Percentiles rank a stretch among this genome's conserved stretches.
Evolutionary conservation across 768 basidiomycete genomes (phyloP).

Genomic region (Termitomyces sp.): DNA sequence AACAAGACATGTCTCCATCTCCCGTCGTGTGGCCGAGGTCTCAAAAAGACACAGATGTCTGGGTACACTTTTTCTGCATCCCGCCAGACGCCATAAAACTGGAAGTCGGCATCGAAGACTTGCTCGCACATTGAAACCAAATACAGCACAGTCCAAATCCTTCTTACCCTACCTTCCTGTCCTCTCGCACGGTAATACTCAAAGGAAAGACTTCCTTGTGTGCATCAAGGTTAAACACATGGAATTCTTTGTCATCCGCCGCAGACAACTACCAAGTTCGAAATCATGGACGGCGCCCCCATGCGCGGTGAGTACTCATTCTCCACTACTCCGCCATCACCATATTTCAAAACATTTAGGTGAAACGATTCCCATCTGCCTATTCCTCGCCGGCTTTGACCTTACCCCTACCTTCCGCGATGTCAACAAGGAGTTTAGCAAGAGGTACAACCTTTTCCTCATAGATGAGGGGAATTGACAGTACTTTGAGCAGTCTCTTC

Average conservation of each 20-base stretch:
- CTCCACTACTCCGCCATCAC: not conserved
- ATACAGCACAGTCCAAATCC: conserved; percentile 97
- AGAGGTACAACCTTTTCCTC: conserved; percentile 92
- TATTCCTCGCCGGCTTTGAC: conserved; percentile 98
- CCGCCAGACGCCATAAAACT: conserved; percentile 98
- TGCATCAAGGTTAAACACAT: conserved; percentile 99
- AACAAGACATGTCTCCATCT: conserved; percentile 34
- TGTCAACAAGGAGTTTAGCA: conserved; percentile 98
- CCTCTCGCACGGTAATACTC: conserved; percentile 20
- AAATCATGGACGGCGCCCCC: conserved; percentile 98
- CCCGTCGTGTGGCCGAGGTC: conserved; percentile 91
- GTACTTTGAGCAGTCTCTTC: conserved; percentile 79
- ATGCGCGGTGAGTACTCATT: conserved; percentile 64
- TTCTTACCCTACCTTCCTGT: conserved; percentile 20
- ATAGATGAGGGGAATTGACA: conserved; percentile 99
- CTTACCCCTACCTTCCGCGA: conserved; percentile 99
- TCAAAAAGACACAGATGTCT: conserved; percentile 89
- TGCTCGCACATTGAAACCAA: conserved; percentile 99
- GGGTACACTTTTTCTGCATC: conserved; percentile 66
- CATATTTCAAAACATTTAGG: conserved; percentile 36
- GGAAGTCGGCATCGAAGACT: conserved; percentile 98
- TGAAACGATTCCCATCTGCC: conserved; percentile 95
- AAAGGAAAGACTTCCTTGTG: conserved; percentile 89
- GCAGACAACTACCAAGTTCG: conserved; percentile 98
- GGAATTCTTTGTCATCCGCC: conserved; percentile 96